A percentile compares a stretch with the other conserved stretches of the same genome.
Conservation (phyloP, 192 early-diverging fungal species). For the Rhizophlyctis rosea region DNA sequence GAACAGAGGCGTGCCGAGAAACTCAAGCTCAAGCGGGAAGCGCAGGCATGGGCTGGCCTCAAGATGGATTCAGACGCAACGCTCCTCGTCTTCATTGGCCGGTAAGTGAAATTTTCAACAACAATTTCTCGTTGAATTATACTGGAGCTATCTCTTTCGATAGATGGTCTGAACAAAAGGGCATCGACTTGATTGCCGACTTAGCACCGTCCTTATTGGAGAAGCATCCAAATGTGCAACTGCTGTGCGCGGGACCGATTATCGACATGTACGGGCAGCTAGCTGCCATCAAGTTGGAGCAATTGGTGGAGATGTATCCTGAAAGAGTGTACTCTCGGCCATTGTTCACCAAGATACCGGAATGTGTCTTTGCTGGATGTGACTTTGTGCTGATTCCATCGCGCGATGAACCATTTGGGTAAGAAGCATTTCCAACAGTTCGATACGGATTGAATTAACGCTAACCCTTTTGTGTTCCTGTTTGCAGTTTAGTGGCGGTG, state of each 20-base stretch:
- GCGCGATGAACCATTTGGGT: constrained; percentile 17
- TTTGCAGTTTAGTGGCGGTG: constrained; percentile 10
- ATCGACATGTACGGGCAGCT: constrained; percentile 10
- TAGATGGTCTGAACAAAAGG: constrained; percentile 11
- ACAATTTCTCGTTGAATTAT: no score
- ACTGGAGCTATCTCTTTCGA: no score
- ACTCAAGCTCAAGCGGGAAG: neutral
- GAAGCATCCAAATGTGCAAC: neutral
- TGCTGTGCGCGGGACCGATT: constrained; percentile 8
- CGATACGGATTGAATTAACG: no score
- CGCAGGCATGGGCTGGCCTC: constrained; percentile 9
- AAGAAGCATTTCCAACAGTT: no score
- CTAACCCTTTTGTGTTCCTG: no score
- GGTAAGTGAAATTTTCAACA: no score
- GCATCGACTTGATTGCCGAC: constrained; percentile 15
- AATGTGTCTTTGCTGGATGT: neutral
- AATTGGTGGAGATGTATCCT: neutral
- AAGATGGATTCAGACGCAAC: neutral
- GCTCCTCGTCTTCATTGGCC: constrained; percentile 4
- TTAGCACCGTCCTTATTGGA: neutral
- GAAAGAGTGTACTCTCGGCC: neutral
- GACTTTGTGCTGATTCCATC: constrained; percentile 15
- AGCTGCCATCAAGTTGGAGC: constrained; percentile 2
- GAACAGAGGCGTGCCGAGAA: neutral
- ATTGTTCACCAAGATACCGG: constrained; percentile 4